A percentile compares a stretch with the other conserved stretches of the same genome.
These are phyloP conservation scores for Lactarius tabidus DNA, from an alignment of 768 basidiomycete genomes.

Conservation along the genomic window DNA sequence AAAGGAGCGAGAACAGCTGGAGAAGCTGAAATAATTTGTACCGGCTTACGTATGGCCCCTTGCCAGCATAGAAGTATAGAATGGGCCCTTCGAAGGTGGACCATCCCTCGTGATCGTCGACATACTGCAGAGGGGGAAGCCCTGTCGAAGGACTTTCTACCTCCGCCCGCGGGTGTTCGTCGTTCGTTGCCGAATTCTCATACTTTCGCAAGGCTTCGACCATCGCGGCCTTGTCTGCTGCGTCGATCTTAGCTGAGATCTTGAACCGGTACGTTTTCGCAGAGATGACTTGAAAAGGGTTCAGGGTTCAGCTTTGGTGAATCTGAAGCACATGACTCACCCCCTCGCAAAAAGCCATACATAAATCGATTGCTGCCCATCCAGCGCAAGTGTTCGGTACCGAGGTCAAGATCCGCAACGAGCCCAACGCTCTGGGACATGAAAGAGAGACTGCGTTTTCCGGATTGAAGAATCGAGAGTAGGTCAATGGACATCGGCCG, in stretches of 20 bases:
- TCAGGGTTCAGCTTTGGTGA: neutral
- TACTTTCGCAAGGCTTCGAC: slow-evolving; percentile 43
- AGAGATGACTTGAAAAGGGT: slow-evolving; percentile 44
- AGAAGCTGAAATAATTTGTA: slow-evolving; percentile 26
- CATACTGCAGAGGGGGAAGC: slow-evolving; percentile 47
- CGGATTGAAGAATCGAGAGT: slow-evolving; percentile 69
- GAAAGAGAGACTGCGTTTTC: slow-evolving; percentile 64
- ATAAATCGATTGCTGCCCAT: slow-evolving; percentile 82
- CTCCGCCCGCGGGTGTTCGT: slow-evolving; percentile 16
- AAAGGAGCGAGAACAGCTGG: neutral
- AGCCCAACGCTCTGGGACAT: slow-evolving; percentile 81
- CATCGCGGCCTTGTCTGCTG: slow-evolving; percentile 71
- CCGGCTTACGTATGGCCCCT: slow-evolving; percentile 73
- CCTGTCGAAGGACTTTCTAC: slow-evolving; percentile 20
- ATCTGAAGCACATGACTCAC: slow-evolving; percentile 39
- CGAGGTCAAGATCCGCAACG: slow-evolving; percentile 81
- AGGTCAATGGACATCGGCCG: slow-evolving; percentile 70
- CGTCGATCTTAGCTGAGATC: slow-evolving; percentile 64
- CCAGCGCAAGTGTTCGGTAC: slow-evolving; percentile 82
- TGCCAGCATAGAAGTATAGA: slow-evolving; percentile 69
- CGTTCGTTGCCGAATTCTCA: slow-evolving; percentile 25
- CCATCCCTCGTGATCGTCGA: slow-evolving; percentile 59
- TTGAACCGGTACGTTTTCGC: slow-evolving; percentile 65
- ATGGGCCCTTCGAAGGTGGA: slow-evolving; percentile 63
- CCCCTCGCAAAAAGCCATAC: slow-evolving; percentile 63